Evolutionary conservation across 805 yeast species (phyloP).

Genomic region (Candida golubevii): DNA sequence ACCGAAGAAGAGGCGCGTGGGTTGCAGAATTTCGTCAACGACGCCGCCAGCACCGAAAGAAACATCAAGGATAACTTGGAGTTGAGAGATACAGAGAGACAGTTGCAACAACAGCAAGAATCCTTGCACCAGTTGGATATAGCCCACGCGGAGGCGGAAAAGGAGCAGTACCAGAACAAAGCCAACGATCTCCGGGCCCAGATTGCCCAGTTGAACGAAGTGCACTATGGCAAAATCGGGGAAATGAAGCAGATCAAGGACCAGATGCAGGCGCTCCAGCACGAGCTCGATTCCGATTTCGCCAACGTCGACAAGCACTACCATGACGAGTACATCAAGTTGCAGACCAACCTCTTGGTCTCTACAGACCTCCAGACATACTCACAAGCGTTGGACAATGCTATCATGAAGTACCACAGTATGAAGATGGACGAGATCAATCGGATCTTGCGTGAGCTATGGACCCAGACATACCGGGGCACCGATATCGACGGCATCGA

Average conservation of each 20-base stretch:
- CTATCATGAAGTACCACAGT: slow-evolving; percentile 90
- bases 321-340: slow-evolving; percentile 65
- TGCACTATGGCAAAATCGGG: slow-evolving; percentile 74
- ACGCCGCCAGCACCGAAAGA: slow-evolving; percentile 58
- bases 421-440: slow-evolving; percentile 92
- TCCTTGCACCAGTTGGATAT: slow-evolving; percentile 46
- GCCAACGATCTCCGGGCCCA: slow-evolving; percentile 47
- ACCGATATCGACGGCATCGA: slow-evolving; percentile 91
- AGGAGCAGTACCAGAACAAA: slow-evolving; percentile 57
- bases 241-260: slow-evolving; percentile 79
- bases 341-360: slow-evolving; percentile 71
- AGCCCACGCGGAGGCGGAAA: slow-evolving; percentile 54
- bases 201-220: slow-evolving; percentile 54
- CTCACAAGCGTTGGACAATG: slow-evolving; percentile 81
- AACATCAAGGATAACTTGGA: slow-evolving; percentile 63
- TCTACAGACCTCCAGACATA: slow-evolving; percentile 79
- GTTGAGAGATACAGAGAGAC: slow-evolving; percentile 40
- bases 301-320: slow-evolving; percentile 60
- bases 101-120: slow-evolving; percentile 32
- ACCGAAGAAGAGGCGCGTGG: slow-evolving; percentile 23
- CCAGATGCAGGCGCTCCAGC: slow-evolving; percentile 52
- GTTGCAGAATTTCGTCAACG: slow-evolving; percentile 43
- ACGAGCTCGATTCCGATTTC: slow-evolving; percentile 69
- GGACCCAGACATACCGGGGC: slow-evolving; percentile 93
- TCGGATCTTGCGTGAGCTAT: slow-evolving; percentile 78